Evolutionary conservation across 192 early-diverging fungal genomes (phyloP).

Genomic region (Backusella luteola): DNA sequence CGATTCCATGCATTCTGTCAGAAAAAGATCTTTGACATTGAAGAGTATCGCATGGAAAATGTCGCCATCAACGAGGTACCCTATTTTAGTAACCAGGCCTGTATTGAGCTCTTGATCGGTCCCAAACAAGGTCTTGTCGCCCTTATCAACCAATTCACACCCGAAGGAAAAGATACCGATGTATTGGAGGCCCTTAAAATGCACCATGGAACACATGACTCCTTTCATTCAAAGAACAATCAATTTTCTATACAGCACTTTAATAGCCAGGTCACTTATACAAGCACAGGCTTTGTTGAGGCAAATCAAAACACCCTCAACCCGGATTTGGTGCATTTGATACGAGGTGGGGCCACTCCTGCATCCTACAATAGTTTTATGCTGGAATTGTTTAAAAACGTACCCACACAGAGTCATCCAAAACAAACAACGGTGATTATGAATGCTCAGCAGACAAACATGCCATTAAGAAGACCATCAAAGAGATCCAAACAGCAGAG

Average conservation of each 20-base stretch:
- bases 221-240: conserved; percentile 35
- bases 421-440: conserved; percentile 70
- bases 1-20: conserved; percentile 76
- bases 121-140: conserved; percentile 69
- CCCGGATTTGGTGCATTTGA: conserved; percentile 81
- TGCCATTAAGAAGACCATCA: conserved; percentile 66
- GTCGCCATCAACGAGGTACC: conserved; percentile 45
- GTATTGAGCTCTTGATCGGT: conserved; percentile 70
- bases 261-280: conserved; percentile 67
- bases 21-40: conserved; percentile 67
- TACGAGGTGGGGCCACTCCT: conserved; percentile 64
- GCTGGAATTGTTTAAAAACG: conserved; percentile 64
- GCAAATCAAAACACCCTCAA: conserved; percentile 76
- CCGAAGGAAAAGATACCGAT: conserved; percentile 45
- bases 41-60: conserved; percentile 61
- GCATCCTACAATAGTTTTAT: conserved; percentile 71
- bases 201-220: conserved; percentile 46
- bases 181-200: conserved; percentile 57
- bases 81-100: conserved; percentile 60
- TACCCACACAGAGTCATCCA: conserved; percentile 80
- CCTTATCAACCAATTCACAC: conserved; percentile 44
- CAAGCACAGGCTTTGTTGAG: conserved; percentile 64
- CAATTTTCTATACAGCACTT: conserved; percentile 84
- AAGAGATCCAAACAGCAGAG: conserved; percentile 33
- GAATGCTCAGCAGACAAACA: conserved; percentile 72